A percentile compares a stretch with the other conserved stretches of the same genome.
Evolutionary conservation across 2,329 filamentous ascomycete species (phyloP).

Genomic region (Chaetomiaceae sp.): DNA sequence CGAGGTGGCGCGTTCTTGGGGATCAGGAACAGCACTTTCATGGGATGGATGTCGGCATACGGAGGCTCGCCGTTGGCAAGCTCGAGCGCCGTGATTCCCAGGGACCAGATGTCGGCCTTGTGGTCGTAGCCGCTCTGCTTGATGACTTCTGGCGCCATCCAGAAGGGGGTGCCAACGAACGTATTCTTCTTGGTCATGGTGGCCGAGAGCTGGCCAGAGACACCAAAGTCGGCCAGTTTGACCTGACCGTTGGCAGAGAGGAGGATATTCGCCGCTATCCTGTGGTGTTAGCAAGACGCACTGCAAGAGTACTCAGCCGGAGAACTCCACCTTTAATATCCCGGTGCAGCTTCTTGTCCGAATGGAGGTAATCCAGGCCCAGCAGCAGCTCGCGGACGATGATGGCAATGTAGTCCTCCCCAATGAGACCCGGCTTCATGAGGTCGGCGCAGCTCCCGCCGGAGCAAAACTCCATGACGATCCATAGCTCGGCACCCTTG

Average conservation of each 20-base stretch:
- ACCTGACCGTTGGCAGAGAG: slow-evolving; percentile 89
- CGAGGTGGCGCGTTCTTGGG: slow-evolving; percentile 87
- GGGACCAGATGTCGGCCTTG: slow-evolving; percentile 96
- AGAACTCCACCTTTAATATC: slow-evolving; percentile 82
- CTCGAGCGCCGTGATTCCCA: slow-evolving; percentile 91
- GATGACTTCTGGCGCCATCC: slow-evolving; percentile 99
- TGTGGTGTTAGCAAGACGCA: slow-evolving; percentile 19
- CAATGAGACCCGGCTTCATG: slow-evolving; percentile 87
- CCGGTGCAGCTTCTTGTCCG: slow-evolving; percentile 91
- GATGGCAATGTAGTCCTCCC: slow-evolving; percentile 95
- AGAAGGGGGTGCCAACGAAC: slow-evolving; percentile 96
- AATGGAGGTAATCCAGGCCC: slow-evolving; percentile 88
- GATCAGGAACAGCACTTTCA: slow-evolving; percentile 96
- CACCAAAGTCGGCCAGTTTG: slow-evolving; percentile 94
- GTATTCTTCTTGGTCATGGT: slow-evolving; percentile 99
- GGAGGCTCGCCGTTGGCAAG: slow-evolving; percentile 88
- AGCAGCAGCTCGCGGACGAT: slow-evolving; percentile 85
- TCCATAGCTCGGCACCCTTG: slow-evolving; percentile 95
- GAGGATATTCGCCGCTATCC: slow-evolving; percentile 81
- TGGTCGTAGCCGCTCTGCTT: slow-evolving; percentile 97
- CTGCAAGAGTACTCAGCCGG: neutral
- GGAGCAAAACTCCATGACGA: slow-evolving; percentile 99
- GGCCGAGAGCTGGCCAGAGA: slow-evolving; percentile 90
- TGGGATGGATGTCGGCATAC: slow-evolving; percentile 94
- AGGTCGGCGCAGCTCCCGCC: slow-evolving; percentile 94